Evolutionary conservation across 2,329 filamentous ascomycete genomes (phyloP).

Genomic region (Talaromyces atroroseus): DNA sequence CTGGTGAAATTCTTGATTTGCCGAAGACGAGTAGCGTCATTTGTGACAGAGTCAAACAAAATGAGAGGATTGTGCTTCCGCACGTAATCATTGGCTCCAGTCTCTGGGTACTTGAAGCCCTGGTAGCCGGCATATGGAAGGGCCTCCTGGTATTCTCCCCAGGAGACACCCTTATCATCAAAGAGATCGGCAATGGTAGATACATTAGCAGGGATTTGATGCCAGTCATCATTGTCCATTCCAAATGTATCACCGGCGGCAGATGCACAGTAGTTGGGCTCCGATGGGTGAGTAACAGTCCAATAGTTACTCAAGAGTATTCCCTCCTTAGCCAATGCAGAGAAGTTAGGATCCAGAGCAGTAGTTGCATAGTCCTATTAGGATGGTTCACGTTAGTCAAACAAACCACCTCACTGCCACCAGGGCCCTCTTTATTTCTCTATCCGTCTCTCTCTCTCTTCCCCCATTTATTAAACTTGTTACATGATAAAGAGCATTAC

Average conservation of each 20-base stretch:
- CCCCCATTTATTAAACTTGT: too few relatives aligned
- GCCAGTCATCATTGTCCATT: constrained; percentile 63
- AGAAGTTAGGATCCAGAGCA: constrained; percentile 47
- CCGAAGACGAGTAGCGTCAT: constrained; percentile 54
- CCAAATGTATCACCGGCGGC: constrained; percentile 69
- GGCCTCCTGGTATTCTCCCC: constrained; percentile 72
- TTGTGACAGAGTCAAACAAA: constrained; percentile 60
- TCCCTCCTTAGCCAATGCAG: constrained; percentile 40
- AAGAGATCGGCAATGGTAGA: constrained; percentile 65
- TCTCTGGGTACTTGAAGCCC: constrained; percentile 58
- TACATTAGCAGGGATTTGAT: constrained; percentile 54
- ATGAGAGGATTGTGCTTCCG: constrained; percentile 71
- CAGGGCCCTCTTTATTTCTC: too few relatives aligned
- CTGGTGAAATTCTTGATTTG: constrained; percentile 68
- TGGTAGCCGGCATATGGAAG: constrained; percentile 70
- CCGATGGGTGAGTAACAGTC: constrained; percentile 64
- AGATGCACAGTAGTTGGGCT: constrained; percentile 69
- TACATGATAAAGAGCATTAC: constrained; percentile 22
- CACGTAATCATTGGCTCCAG: constrained; percentile 67
- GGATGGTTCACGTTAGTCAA: not conserved
- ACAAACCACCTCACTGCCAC: not conserved
- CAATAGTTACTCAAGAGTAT: constrained; percentile 57
- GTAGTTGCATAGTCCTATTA: constrained; percentile 56
- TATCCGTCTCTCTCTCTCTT: not conserved
- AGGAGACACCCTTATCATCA: constrained; percentile 59